Evolutionary conservation across 2,329 filamentous ascomycete species (phyloP), one percentile per base, ranked within the genome.

Genomic region (Diaporthe australafricana): DNA sequence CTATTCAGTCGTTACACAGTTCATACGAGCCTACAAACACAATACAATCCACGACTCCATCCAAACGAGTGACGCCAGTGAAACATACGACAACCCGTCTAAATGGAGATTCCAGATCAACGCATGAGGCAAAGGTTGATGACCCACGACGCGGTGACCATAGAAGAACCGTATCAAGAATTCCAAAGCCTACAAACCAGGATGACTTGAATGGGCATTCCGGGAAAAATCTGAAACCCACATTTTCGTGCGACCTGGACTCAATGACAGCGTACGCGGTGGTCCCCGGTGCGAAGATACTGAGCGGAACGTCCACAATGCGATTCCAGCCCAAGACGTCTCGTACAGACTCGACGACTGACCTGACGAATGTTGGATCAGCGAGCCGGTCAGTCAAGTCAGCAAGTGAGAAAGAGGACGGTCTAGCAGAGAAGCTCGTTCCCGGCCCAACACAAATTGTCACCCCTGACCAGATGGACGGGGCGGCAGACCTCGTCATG

Each of bases 241-340:
- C n/a, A 14, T 48, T 60, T 9, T 57, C 60, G 17, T 47, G 57
- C 38, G 47, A 72, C 52, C 25, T 53, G 22, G 65, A 73, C 16
- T 53, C 50, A 20, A 55, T 55, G 57, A 32, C 56, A n/a, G 45
- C 57, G 9, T 72, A 70, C 47, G 20, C 67, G 38, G 50, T 56
- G 35, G 52, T 68, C 17, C 57, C 50, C 27, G 70, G 72, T 12
- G 16, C 68, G 5, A 73, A 70, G 40, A 66, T 73, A 30, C n/a
- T 73, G 40, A 72, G 42, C 48, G 72, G 70, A n/a, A 55, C 70
- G 27, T 73, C 72, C 8, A 73, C 72, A 27, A 66, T 73, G 50
- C 65, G 52, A 17, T 67, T 48, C 16, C 70, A 66, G 56, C 72
- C 72, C 27, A 70, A 32, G n/a, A 30, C 35, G 3, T 56, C 65